Percentiles rank a stretch among this genome's conserved stretches.
Conservation (phyloP, 768 basidiomycete genomes). For the Pulveroboletus sp. region DNA sequence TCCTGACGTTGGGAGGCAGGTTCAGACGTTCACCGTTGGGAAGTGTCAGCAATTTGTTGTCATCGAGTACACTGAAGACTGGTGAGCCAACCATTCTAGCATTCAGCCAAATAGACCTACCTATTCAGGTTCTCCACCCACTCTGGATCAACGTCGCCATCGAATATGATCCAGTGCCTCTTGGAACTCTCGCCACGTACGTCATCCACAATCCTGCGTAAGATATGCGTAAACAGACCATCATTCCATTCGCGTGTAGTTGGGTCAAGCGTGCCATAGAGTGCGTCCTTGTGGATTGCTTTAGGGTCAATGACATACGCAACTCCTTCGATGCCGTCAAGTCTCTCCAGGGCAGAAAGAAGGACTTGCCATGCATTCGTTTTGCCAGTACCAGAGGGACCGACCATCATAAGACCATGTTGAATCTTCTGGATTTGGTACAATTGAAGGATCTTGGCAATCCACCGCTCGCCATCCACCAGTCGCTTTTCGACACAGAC, state of each 20-base stretch:
- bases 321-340: conserved; percentile 90
- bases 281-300: conserved; percentile 96
- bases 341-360: conserved; percentile 79
- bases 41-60: conserved; percentile 94
- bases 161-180: conserved; percentile 99
- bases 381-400: conserved; percentile 94
- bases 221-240: conserved; percentile 94
- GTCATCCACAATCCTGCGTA: conserved; percentile 97
- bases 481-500: conserved; percentile 85
- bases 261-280: conserved; percentile 94
- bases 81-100: conserved; percentile 1
- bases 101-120: conserved; percentile 37
- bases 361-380: conserved; percentile 96
- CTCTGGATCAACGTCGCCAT: conserved; percentile 99
- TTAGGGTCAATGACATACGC: conserved; percentile 98
- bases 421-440: conserved; percentile 99
- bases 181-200: conserved; percentile 96
- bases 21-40: conserved; percentile 98
- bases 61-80: conserved; percentile 81
- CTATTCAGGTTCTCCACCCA: conserved; percentile 99
- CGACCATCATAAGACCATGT: conserved; percentile 99
- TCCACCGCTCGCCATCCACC: conserved; percentile 85
- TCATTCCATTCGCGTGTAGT: conserved; percentile 99
- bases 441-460: conserved; percentile 92
- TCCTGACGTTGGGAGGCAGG: conserved; percentile 92